These are phyloP conservation scores for Lignosus rhinocerotis DNA, from an alignment of 1,284 basidiomycete species.

Conservation along the genomic window DNA sequence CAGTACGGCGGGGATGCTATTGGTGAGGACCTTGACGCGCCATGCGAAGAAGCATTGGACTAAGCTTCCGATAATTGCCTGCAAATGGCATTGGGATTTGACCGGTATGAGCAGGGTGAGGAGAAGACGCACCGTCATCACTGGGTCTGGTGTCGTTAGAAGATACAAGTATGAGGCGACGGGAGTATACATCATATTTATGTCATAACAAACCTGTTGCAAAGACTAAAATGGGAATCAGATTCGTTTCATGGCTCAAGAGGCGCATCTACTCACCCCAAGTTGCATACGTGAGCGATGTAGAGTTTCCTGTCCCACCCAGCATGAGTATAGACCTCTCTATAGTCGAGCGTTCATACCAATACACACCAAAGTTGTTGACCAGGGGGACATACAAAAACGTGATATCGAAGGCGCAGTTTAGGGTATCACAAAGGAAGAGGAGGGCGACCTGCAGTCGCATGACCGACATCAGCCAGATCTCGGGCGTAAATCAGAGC, in stretches of 20 bases:
- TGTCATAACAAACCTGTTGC: conserved; percentile 30
- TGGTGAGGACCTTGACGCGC: conserved; percentile 41
- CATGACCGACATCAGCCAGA: not conserved
- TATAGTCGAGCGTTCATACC: not conserved
- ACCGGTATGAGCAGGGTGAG: not conserved
- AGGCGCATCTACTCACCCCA: conserved; percentile 30
- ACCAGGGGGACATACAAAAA: conserved; percentile 40
- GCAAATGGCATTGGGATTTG: not conserved
- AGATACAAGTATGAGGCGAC: not conserved
- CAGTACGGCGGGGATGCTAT: conserved; percentile 29
- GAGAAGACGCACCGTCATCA: conserved; percentile 32
- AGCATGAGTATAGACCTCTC: not conserved
- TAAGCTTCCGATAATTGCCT: conserved; percentile 40
- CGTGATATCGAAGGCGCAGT: conserved; percentile 40
- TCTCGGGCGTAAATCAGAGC: not conserved
- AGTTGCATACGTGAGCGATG: conserved; percentile 30
- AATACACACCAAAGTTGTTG: conserved; percentile 37
- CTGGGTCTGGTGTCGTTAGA: conserved; percentile 29
- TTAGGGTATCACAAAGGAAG: conserved; percentile 40
- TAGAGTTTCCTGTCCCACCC: conserved; percentile 23
- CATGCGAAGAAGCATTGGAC: conserved; percentile 47
- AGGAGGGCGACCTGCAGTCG: conserved; percentile 35
- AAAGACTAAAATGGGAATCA: conserved; percentile 26
- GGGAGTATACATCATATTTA: not conserved
- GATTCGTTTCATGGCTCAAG: not conserved